Conservation (phyloP, 306 rosid genomes). For the Senna tora region DNA sequence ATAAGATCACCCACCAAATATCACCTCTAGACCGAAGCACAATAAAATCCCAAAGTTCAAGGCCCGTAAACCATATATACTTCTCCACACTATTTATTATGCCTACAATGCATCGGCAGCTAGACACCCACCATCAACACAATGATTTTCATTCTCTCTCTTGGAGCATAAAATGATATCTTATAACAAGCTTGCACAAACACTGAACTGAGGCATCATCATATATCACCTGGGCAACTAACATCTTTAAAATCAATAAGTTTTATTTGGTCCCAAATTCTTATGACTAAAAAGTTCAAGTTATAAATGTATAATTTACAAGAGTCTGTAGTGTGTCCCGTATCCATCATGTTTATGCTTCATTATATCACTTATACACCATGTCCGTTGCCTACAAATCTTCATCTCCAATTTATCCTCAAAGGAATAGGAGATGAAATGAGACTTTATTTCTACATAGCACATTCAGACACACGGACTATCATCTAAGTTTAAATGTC, state of each 20-base stretch:
- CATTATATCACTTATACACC: background rate
- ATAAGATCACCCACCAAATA: constrained; percentile 3
- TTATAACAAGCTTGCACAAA: background rate
- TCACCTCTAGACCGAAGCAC: constrained; percentile 15
- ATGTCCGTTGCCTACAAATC: background rate
- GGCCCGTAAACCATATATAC: background rate
- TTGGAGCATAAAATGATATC: background rate
- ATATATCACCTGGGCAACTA: background rate
- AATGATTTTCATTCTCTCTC: background rate
- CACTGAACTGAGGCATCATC: background rate
- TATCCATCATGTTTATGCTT: background rate
- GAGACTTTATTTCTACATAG: background rate
- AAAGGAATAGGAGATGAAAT: background rate
- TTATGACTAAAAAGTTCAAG: background rate
- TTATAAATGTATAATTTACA: background rate
- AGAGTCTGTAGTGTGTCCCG: background rate
- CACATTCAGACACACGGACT: background rate
- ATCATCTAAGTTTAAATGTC: too few relatives aligned
- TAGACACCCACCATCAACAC: background rate
- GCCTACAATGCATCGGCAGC: background rate
- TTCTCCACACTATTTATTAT: background rate
- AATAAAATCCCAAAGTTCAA: background rate
- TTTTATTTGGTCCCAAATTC: background rate
- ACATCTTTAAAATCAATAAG: background rate
- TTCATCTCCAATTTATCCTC: background rate